These are phyloP conservation scores for Colletotrichum spinosum DNA, from an alignment of 2,329 filamentous ascomycete genomes.

Conservation along the genomic window DNA sequence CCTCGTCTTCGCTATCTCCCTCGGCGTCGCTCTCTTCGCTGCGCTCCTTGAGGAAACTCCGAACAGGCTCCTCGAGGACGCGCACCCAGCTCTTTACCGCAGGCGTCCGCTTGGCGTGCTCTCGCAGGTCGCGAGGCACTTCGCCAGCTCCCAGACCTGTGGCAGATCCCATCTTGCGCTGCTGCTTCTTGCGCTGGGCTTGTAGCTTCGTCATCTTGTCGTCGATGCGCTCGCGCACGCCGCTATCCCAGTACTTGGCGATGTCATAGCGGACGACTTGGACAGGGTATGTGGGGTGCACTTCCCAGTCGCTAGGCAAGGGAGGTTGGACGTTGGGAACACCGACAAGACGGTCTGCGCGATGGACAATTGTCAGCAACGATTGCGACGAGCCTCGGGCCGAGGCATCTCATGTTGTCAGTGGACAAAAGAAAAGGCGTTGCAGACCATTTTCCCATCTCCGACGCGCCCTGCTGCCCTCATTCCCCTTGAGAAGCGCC, in stretches of 20 bases:
- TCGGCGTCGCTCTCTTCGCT: conserved; percentile 56
- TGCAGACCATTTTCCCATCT: conserved; percentile 91
- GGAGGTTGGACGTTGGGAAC: conserved; percentile 91
- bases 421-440: neutral
- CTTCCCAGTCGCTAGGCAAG: conserved; percentile 82
- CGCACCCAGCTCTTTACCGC: conserved; percentile 85
- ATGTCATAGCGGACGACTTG: conserved; percentile 89
- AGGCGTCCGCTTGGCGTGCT: conserved; percentile 82
- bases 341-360: conserved; percentile 81
- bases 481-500: conserved; percentile 85
- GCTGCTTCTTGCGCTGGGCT: conserved; percentile 59
- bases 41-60: conserved; percentile 76
- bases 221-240: conserved; percentile 62
- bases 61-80: conserved; percentile 85
- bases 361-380: neutral
- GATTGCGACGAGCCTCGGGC: neutral
- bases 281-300: conserved; percentile 83
- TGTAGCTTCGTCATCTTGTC: conserved; percentile 55
- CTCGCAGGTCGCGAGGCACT: conserved; percentile 83
- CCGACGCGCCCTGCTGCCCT: conserved; percentile 86
- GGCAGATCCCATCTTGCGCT: conserved; percentile 53
- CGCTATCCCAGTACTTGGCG: conserved; percentile 82
- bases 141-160: conserved; percentile 61
- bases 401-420: neutral
- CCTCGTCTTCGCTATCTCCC: conserved; percentile 71